phyloP scores from a whole-genome alignment of 495 filamentous ascomycete species.

The Beverwykella pulmonaria region DNA sequence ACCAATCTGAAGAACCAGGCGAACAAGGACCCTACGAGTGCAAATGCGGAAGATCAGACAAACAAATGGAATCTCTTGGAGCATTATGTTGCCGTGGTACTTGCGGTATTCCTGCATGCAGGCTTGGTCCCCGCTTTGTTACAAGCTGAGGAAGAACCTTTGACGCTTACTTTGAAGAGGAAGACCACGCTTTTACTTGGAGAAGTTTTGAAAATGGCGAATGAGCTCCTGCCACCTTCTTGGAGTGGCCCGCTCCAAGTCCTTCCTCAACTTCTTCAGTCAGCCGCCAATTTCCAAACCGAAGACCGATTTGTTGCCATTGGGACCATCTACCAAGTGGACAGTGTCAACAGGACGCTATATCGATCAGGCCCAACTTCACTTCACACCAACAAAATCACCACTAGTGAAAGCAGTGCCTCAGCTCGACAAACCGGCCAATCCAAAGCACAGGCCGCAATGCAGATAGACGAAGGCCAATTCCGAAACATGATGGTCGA shows the following conservation, averaged over 20 bases:
- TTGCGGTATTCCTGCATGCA: conserved; percentile 82
- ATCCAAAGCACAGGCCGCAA: conserved; percentile 69
- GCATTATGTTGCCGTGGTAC: conserved; percentile 88
- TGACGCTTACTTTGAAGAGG: conserved; percentile 74
- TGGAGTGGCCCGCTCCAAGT: conserved; percentile 82
- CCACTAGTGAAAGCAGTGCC: conserved; percentile 31
- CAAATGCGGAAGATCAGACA: conserved; percentile 61
- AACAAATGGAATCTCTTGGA: conserved; percentile 82
- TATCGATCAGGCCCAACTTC: conserved; percentile 69
- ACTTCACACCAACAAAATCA: conserved; percentile 50
- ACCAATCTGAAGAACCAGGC: conserved; percentile 71
- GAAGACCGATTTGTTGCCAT: conserved; percentile 78
- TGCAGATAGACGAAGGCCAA: conserved; percentile 81
- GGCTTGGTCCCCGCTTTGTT: conserved; percentile 72
- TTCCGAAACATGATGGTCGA: conserved; percentile 87
- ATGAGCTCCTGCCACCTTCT: conserved; percentile 74
- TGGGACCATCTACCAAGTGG: conserved; percentile 91
- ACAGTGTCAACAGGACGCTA: conserved; percentile 92
- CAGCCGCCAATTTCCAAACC: conserved; percentile 69
- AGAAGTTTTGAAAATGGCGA: conserved; percentile 85
- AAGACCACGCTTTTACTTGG: conserved; percentile 90
- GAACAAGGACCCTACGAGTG: conserved; percentile 54
- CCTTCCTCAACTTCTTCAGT: conserved; percentile 76
- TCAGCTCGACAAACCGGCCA: conserved; percentile 57
- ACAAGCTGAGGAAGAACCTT: conserved; percentile 67